phyloP scores from a whole-genome alignment of 225 moss, liverwort and hornwort genomes.

The Thuidium tamariscinum region DNA sequence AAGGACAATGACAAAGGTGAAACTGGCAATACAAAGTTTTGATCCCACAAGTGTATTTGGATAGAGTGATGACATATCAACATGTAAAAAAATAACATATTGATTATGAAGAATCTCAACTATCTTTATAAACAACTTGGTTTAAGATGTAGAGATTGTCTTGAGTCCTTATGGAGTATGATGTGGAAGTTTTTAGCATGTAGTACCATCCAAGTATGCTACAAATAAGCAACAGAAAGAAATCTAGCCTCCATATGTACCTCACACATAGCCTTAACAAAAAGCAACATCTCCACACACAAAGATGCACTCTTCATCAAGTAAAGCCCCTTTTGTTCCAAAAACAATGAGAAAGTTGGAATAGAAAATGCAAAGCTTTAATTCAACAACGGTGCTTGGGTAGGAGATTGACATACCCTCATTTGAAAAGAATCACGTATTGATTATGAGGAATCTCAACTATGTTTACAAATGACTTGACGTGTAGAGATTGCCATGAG shows the following conservation, averaged over 20 bases:
- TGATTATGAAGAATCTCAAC: background rate
- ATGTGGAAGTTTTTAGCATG: background rate
- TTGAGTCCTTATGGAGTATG: too few relatives aligned
- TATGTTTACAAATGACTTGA: background rate
- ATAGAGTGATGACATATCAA: fast-evolving
- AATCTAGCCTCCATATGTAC: background rate
- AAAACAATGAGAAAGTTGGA: background rate
- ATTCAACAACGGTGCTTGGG: fast-evolving
- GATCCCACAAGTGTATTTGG: fast-evolving
- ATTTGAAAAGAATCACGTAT: background rate
- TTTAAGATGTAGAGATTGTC: background rate
- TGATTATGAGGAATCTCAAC: background rate
- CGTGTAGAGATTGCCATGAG: background rate
- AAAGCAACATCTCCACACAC: too few relatives aligned
- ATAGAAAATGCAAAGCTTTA: background rate
- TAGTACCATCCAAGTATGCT: background rate
- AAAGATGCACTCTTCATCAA: background rate
- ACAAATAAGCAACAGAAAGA: background rate
- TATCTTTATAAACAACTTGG: background rate
- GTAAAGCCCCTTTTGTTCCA: background rate
- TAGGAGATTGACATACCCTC: background rate
- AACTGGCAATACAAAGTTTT: background rate
- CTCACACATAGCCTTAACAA: background rate
- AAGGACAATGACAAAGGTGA: background rate
- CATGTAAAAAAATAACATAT: background rate